Percentiles rank a stretch among this genome's conserved stretches.
These are phyloP conservation scores for Solanum infundibuliforme DNA, from an alignment of 257 asterid species.

Conservation along the genomic window DNA sequence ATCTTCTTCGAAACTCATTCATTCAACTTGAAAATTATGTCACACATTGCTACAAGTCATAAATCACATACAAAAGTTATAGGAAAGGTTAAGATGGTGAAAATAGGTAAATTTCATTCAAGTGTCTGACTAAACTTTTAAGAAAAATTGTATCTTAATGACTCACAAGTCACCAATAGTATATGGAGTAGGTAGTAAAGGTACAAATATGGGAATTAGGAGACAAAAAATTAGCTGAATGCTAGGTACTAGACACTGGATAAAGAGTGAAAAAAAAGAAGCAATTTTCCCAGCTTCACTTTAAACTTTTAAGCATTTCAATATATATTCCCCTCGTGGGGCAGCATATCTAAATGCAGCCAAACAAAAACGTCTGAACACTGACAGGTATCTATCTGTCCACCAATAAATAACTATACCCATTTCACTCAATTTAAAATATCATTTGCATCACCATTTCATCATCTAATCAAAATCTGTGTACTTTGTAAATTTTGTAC, in stretches of 20 bases:
- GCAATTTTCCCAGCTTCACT: not conserved
- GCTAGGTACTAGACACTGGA: not conserved
- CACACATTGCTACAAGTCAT: too few relatives aligned
- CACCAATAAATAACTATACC: not conserved
- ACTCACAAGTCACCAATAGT: not conserved
- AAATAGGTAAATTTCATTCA: too few relatives aligned
- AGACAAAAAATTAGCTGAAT: not conserved
- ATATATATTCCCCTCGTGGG: not conserved
- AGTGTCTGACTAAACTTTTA: too few relatives aligned
- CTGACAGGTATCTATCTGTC: not conserved
- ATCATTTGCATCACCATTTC: not conserved
- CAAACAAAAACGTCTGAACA: not conserved
- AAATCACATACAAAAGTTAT: too few relatives aligned
- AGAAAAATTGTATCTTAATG: not conserved
- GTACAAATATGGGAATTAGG: not conserved
- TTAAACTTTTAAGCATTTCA: not conserved
- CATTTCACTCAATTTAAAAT: not conserved
- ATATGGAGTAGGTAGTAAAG: not conserved
- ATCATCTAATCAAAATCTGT: not conserved
- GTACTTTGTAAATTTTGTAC: not conserved
- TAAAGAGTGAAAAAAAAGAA: not conserved
- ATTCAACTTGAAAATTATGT: too few relatives aligned
- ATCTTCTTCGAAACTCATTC: too few relatives aligned
- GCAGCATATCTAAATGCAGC: not conserved
- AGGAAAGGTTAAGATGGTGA: too few relatives aligned